These are phyloP conservation scores for Corchorus olitorius DNA, from an alignment of 345 rosid genomes.

Conservation along the genomic window DNA sequence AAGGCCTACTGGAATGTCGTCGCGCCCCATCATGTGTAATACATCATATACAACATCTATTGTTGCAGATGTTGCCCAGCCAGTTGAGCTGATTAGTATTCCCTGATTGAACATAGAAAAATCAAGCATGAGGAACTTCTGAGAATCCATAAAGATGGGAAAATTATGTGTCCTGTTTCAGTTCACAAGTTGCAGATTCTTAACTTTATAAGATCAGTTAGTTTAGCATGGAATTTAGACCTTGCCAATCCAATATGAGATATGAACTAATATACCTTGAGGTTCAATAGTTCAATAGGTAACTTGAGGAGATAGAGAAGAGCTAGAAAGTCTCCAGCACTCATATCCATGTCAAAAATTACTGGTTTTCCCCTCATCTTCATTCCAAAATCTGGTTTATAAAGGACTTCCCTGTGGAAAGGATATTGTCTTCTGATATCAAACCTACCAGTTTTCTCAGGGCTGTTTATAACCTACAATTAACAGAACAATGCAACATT, in stretches of 20 bases:
- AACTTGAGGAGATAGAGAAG: slow-evolving; percentile 82
- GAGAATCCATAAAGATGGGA: neutral
- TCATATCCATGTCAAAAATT: slow-evolving; percentile 95
- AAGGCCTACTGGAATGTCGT: slow-evolving; percentile 80
- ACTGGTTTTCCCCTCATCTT: slow-evolving; percentile 67
- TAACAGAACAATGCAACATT: neutral
- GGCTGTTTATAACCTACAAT: slow-evolving; percentile 65
- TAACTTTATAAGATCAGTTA: too few relatives aligned
- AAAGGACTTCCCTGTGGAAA: slow-evolving; percentile 53
- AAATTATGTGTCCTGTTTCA: neutral
- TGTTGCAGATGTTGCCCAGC: slow-evolving; percentile 96
- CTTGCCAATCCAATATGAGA: too few relatives aligned
- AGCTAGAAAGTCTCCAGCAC: slow-evolving; percentile 87
- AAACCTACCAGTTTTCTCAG: slow-evolving; percentile 64
- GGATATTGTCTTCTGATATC: slow-evolving; percentile 79
- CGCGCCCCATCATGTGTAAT: slow-evolving; percentile 96
- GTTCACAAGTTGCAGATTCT: too few relatives aligned
- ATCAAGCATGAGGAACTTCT: neutral
- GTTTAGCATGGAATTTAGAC: too few relatives aligned
- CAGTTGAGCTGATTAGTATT: slow-evolving; percentile 74
- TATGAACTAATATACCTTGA: slow-evolving; percentile 52
- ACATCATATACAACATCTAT: slow-evolving; percentile 79
- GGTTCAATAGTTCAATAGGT: slow-evolving; percentile 63
- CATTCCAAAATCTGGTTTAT: slow-evolving; percentile 57
- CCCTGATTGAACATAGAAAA: slow-evolving; percentile 49